phyloP scores from a whole-genome alignment of 2,329 filamentous ascomycete species.

The Hymenoscyphus albidus region DNA sequence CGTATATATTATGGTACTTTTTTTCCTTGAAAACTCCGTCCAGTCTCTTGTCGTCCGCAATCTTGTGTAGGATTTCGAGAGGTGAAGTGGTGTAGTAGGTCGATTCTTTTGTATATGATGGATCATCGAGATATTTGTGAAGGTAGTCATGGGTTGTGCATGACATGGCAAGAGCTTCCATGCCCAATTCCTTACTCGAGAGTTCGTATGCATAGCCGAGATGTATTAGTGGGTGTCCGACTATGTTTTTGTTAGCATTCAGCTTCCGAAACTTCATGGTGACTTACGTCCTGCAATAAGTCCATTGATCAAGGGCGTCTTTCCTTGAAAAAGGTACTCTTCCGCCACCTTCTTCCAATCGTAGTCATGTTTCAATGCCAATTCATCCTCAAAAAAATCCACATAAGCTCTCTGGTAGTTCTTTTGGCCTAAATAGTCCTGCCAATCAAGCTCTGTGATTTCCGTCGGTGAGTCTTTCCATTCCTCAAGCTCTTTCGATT shows the following conservation, averaged over 20 bases:
- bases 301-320: conserved; percentile 75
- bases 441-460: conserved; percentile 79
- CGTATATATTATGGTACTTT: conserved; percentile 57
- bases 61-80: conserved; percentile 65
- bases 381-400: conserved; percentile 91
- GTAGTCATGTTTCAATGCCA: conserved; percentile 68
- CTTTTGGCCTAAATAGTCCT: conserved; percentile 73
- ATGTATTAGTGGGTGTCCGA: conserved; percentile 90
- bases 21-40: conserved; percentile 59
- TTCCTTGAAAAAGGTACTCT: conserved; percentile 70
- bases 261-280: conserved; percentile 29
- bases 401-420: conserved; percentile 86
- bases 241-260: conserved; percentile 40
- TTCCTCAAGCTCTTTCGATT: conserved; percentile 66
- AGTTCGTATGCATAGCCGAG: conserved; percentile 92
- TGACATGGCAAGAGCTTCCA: conserved; percentile 77
- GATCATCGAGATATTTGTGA: conserved; percentile 68
- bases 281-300: conserved; percentile 72
- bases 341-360: conserved; percentile 77
- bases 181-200: conserved; percentile 76
- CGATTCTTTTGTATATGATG: conserved; percentile 63
- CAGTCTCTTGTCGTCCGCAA: conserved; percentile 67
- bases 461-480: conserved; percentile 86
- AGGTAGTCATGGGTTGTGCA: conserved; percentile 55
- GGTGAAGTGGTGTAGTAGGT: conserved; percentile 59